phyloP scores from a whole-genome alignment of 371 early-diverging fungal species.

The Apophysomyces ossiformis region DNA sequence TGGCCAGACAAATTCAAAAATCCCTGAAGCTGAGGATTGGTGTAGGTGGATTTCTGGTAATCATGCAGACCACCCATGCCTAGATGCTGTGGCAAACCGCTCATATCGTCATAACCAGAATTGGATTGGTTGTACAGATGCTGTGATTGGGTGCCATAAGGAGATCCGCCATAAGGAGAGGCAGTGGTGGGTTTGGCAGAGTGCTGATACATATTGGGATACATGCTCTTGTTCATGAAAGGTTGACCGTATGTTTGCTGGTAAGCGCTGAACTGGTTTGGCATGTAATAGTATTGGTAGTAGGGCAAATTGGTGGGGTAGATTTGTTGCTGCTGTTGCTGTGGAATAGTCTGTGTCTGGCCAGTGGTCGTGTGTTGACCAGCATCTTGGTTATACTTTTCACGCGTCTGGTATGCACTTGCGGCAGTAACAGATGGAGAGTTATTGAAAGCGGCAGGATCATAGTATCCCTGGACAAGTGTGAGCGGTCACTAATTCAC shows the following conservation, averaged over 20 bases:
- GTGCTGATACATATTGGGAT: constrained; percentile 69
- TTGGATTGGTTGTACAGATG: constrained; percentile 47
- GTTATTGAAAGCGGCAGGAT: constrained; percentile 50
- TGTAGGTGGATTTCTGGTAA: constrained; percentile 49
- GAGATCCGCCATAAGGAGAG: constrained; percentile 38
- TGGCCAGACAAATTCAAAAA: constrained; percentile 27
- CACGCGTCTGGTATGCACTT: constrained; percentile 42
- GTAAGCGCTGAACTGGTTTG: constrained; percentile 74
- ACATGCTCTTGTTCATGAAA: constrained; percentile 85
- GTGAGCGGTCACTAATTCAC: constrained; percentile 29
- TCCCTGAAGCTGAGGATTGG: constrained; percentile 41
- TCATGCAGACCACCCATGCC: constrained; percentile 42
- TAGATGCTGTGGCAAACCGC: constrained; percentile 35
- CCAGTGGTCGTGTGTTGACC: constrained; percentile 24
- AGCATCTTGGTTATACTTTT: constrained; percentile 32
- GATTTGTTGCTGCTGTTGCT: constrained; percentile 37
- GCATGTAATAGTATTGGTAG: constrained; percentile 80
- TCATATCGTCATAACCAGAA: constrained; percentile 55
- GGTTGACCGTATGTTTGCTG: constrained; percentile 82
- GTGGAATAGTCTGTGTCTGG: constrained; percentile 32
- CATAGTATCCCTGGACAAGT: constrained; percentile 56
- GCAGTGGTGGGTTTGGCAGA: constrained; percentile 34
- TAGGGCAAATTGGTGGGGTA: constrained; percentile 58
- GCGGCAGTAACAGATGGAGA: constrained; percentile 50
- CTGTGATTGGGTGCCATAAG: constrained; percentile 52